Evolutionary conservation across 352 stramenopile genomes (phyloP), one percentile per base, ranked within the genome.

Genomic region (Phytopythium mirpurense): DNA sequence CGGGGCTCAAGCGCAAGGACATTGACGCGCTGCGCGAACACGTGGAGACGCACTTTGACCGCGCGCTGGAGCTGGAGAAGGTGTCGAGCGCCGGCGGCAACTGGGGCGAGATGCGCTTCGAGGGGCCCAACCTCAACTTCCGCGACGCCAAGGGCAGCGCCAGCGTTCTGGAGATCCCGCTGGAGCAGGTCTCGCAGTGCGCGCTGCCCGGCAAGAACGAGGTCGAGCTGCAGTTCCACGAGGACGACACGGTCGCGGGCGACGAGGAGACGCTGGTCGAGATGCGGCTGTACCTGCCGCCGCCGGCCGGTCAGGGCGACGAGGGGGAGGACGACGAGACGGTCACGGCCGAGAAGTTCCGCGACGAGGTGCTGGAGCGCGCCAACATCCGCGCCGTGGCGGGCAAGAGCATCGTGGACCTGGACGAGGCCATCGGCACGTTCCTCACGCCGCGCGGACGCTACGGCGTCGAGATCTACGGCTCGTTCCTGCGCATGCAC

Each of bases 191-290:
- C 38, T 88, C 81, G 19, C 81, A 88, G 67, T 95, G 78, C 47
- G 96, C 98, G 8, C 64, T 99, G 52, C 96, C 97, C 0, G 95
- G 92, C 46, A 97, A 96, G 53, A 98, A 99, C 70, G 97, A 99
- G 65, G 96, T 99, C 45, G 96, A 99, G 71, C 72, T 99, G 49
- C 97, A 99, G 77, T 99, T 99, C 69, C 85, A 97, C 65, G 96
- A 99, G 72, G 96, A 95, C 54, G 96, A 99, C 67, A 97, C 93
- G 18, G 91, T 97, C n/a, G 94, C 97, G 43, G 90, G 91, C 11
- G 95, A 82, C 65, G 83, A 97, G 63, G 88, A 98, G 54, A 91
- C 86, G 50, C 73, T 98, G 16, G 96, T 99, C 11, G 90, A 98
- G 46, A 98, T 99, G 75, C 83, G 93, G 1, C 84, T 99, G 40